Evolutionary conservation across 1,139 yeast species (phyloP).

Genomic region (Taphrina deformans): DNA sequence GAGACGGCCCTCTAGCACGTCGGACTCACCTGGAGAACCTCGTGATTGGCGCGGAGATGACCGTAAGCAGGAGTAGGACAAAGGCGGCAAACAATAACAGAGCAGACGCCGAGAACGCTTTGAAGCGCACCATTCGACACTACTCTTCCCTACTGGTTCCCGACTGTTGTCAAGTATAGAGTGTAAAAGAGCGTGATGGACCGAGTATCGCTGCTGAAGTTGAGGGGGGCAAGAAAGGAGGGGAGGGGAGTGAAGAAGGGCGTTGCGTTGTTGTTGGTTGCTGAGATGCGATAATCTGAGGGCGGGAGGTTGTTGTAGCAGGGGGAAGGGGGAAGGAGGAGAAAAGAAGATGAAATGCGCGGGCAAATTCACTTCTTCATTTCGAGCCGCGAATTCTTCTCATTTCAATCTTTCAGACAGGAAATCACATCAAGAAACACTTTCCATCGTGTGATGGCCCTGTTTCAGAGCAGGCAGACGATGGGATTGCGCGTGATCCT

Average conservation of each 20-base stretch:
- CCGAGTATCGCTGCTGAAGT: background rate
- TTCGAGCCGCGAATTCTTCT: too few relatives aligned
- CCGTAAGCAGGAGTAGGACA: slow-evolving; percentile 56
- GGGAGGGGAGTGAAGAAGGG: background rate
- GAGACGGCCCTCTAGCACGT: slow-evolving; percentile 32
- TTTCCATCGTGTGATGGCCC: too few relatives aligned
- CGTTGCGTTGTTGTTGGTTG: background rate
- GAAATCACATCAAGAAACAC: too few relatives aligned
- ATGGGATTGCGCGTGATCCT: too few relatives aligned
- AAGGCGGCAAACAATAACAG: slow-evolving; percentile 53
- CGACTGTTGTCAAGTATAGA: background rate
- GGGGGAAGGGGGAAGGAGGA: too few relatives aligned
- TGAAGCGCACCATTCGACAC: slow-evolving; percentile 8
- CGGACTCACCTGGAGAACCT: slow-evolving; percentile 43
- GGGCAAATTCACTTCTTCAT: too few relatives aligned
- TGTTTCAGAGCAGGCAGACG: too few relatives aligned
- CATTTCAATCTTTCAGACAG: too few relatives aligned
- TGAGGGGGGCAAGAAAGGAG: background rate
- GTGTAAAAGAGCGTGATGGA: background rate
- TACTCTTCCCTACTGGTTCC: too few relatives aligned
- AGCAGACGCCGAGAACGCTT: slow-evolving; percentile 35
- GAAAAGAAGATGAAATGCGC: too few relatives aligned
- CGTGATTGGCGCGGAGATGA: slow-evolving; percentile 65
- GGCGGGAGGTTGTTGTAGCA: too few relatives aligned
- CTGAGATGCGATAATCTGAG: background rate